Conservation (phyloP, 148 eudicot genomes). For the Dysphania ambrosioides region DNA sequence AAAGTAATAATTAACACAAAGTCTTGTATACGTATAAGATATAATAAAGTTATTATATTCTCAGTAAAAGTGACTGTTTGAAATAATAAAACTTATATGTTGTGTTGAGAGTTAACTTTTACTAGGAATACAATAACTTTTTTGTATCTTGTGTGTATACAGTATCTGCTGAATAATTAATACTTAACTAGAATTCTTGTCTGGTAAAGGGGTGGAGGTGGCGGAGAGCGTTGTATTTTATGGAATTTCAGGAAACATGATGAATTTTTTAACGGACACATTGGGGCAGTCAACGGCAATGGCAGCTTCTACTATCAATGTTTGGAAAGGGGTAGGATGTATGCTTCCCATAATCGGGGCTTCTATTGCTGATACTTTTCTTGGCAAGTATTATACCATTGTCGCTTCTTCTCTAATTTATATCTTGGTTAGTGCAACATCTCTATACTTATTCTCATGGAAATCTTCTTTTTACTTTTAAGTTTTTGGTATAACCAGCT, state of each 20-base stretch:
- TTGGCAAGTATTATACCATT: conserved; percentile 43
- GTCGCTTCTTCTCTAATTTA: conserved; percentile 37
- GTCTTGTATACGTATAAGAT: no score
- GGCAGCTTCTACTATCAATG: conserved; percentile 47
- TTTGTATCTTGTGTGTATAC: no score
- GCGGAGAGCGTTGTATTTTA: conserved; percentile 32
- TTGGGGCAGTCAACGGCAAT: conserved; percentile 46
- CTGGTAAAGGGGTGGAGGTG: conserved; percentile 26
- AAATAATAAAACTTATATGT: no score
- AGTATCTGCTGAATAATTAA: no score
- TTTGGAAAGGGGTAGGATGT: conserved; percentile 40
- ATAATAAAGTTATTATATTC: no score
- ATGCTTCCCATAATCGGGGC: conserved; percentile 43
- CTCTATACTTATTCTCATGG: no score
- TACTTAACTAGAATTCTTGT: not conserved
- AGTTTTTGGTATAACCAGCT: no score
- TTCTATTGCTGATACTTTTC: conserved; percentile 44
- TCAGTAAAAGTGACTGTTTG: no score
- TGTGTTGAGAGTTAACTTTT: no score
- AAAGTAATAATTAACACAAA: no score
- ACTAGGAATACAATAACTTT: no score
- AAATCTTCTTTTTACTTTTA: no score
- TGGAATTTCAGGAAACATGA: conserved; percentile 30
- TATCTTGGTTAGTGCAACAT: conserved; percentile 34
- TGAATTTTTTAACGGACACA: conserved; percentile 37